A percentile compares a stretch with the other conserved stretches of the same genome.
Evolutionary conservation across 768 basidiomycete species (phyloP).

Genomic region (Paxillus rubicundulus): DNA sequence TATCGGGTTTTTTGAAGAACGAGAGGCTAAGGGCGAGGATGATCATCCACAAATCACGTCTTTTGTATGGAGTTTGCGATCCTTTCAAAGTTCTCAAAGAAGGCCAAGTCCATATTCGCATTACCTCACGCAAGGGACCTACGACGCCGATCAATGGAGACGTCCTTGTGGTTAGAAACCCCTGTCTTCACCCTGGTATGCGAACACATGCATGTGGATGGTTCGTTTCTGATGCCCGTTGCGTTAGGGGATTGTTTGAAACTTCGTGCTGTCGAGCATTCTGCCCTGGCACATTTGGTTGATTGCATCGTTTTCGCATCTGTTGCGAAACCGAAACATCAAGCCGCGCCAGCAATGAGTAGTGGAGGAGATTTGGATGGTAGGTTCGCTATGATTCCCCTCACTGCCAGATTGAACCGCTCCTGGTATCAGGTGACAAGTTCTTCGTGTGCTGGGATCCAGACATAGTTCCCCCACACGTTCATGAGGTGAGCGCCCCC

Average conservation of each 20-base stretch:
- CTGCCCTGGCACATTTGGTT: slow-evolving; percentile 51
- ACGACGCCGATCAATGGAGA: slow-evolving; percentile 58
- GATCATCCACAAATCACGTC: slow-evolving; percentile 59
- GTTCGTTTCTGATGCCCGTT: background rate
- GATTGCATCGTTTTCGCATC: slow-evolving; percentile 70
- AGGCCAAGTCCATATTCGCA: slow-evolving; percentile 62
- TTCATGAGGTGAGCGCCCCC: slow-evolving; percentile 45
- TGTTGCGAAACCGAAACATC: slow-evolving; percentile 52
- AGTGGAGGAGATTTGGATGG: slow-evolving; percentile 67
- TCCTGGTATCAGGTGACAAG: slow-evolving; percentile 49
- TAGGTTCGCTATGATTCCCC: slow-evolving; percentile 12
- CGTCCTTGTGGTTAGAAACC: slow-evolving; percentile 65
- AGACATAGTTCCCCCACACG: slow-evolving; percentile 53
- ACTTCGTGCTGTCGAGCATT: slow-evolving; percentile 53
- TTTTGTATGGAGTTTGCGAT: slow-evolving; percentile 67
- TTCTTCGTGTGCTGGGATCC: slow-evolving; percentile 72
- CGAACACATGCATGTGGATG: background rate
- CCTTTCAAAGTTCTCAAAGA: slow-evolving; percentile 60
- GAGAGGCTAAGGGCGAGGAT: slow-evolving; percentile 55
- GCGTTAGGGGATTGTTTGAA: slow-evolving; percentile 59
- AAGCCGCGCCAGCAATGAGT: slow-evolving; percentile 67
- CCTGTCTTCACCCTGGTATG: slow-evolving; percentile 65
- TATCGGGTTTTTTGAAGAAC: slow-evolving; percentile 50
- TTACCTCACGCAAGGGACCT: slow-evolving; percentile 51
- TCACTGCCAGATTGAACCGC: background rate